Evolutionary conservation across 2,329 filamentous ascomycete genomes (phyloP).

Genomic region (Fusarium nisikadoi): DNA sequence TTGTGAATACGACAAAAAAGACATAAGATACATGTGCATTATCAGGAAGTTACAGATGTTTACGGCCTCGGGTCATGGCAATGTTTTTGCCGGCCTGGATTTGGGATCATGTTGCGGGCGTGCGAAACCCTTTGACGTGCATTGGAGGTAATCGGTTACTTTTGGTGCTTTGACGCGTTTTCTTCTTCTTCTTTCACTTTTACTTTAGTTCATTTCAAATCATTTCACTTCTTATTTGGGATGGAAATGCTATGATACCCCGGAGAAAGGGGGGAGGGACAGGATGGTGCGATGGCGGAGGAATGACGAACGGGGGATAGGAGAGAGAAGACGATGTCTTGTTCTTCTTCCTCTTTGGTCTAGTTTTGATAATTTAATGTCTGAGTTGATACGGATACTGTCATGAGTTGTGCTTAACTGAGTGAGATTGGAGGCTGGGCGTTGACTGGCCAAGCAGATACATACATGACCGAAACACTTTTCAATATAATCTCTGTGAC

Average conservation of each 20-base stretch:
- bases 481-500: not conserved
- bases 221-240: slow-evolving; percentile 19
- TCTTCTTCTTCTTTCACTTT: not conserved
- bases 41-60: slow-evolving; percentile 38
- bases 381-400: slow-evolving; percentile 16
- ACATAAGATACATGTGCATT: slow-evolving; percentile 35
- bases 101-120: slow-evolving; percentile 27
- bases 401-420: not conserved
- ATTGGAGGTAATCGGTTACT: slow-evolving; percentile 20
- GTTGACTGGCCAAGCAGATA: not conserved
- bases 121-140: slow-evolving; percentile 2
- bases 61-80: slow-evolving; percentile 18
- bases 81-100: slow-evolving; percentile 21
- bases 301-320: not conserved
- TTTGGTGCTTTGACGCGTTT: slow-evolving; percentile 30
- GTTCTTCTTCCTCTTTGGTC: slow-evolving; percentile 19
- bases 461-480: not conserved
- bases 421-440: not conserved
- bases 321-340: slow-evolving; percentile 4
- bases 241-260: slow-evolving; percentile 37
- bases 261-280: slow-evolving; percentile 31
- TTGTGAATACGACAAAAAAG: slow-evolving; percentile 18
- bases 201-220: not conserved
- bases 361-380: slow-evolving; percentile 33
- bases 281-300: slow-evolving; percentile 21